Evolutionary conservation across 176 grass and related monocot genomes (phyloP).

Genomic region (Ensete glaucum): DNA sequence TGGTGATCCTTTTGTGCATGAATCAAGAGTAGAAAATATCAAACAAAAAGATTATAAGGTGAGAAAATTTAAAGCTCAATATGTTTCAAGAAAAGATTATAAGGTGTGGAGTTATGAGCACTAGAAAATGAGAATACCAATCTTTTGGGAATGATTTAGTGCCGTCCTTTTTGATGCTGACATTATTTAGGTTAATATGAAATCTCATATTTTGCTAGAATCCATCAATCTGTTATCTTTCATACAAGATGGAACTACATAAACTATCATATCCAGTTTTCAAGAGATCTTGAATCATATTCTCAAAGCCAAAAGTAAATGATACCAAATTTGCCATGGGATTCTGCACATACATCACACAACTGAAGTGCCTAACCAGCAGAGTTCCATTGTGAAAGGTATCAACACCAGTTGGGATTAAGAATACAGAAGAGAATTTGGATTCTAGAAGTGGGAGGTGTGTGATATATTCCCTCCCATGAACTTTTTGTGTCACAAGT

Average conservation of each 20-base stretch:
- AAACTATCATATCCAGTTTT: background rate
- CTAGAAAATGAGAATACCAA: no score
- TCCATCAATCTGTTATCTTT: background rate
- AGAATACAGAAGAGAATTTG: conserved; percentile 13
- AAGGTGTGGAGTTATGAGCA: no score
- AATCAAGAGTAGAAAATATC: no score
- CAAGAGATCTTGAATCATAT: background rate
- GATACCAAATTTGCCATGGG: background rate
- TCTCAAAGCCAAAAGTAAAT: background rate
- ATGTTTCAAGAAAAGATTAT: no score
- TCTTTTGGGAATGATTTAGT: no score
- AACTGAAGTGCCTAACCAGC: no score
- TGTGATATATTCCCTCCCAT: conserved; percentile 2
- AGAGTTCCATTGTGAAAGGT: background rate
- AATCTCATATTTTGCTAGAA: background rate
- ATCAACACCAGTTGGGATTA: conserved; percentile 26
- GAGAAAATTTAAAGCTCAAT: no score
- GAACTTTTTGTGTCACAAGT: conserved; percentile 19
- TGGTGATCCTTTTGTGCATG: no score
- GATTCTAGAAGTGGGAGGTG: background rate
- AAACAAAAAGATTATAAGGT: no score
- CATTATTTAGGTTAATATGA: no score
- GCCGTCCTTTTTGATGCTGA: no score
- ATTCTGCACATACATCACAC: background rate
- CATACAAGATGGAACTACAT: background rate